phyloP scores from a whole-genome alignment of 139 green algal species.

The Chlorella sp. region DNA sequence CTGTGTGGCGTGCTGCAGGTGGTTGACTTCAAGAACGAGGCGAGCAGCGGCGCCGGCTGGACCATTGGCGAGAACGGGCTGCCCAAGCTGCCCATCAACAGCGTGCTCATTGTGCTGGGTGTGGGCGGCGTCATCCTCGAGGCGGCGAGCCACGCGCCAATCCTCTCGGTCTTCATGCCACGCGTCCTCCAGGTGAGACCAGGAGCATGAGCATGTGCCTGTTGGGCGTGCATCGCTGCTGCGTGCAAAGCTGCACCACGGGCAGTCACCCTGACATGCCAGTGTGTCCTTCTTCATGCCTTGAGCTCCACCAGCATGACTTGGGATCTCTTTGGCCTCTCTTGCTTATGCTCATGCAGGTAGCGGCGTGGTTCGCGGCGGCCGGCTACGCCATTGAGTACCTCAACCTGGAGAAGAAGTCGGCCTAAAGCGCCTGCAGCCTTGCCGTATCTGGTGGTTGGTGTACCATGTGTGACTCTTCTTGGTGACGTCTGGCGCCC shows the following conservation, averaged over 20 bases:
- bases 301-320: too few species aligned
- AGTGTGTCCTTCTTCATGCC: too few species aligned
- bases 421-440: too few species aligned
- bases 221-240: neutral
- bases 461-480: too few species aligned
- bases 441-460: too few species aligned
- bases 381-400: neutral
- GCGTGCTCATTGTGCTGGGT: slow-evolving; percentile 58
- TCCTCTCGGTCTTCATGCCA: slow-evolving; percentile 58
- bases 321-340: too few species aligned
- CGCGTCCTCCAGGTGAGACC: slow-evolving; percentile 46
- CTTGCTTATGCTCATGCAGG: neutral
- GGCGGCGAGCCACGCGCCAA: slow-evolving; percentile 48
- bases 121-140: slow-evolving; percentile 61
- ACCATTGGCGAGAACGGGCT: slow-evolving; percentile 42
- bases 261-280: too few species aligned
- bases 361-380: neutral
- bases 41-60: slow-evolving; percentile 51
- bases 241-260: too few species aligned
- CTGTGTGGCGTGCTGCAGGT: slow-evolving; percentile 11
- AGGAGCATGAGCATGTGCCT: too few species aligned
- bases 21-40: slow-evolving; percentile 53
- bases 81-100: slow-evolving; percentile 65
- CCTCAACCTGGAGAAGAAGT: slow-evolving; percentile 1
- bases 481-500: too few species aligned